These are phyloP conservation scores for Annulohypoxylon bovei DNA, from an alignment of 495 filamentous ascomycete species.

Conservation along the genomic window DNA sequence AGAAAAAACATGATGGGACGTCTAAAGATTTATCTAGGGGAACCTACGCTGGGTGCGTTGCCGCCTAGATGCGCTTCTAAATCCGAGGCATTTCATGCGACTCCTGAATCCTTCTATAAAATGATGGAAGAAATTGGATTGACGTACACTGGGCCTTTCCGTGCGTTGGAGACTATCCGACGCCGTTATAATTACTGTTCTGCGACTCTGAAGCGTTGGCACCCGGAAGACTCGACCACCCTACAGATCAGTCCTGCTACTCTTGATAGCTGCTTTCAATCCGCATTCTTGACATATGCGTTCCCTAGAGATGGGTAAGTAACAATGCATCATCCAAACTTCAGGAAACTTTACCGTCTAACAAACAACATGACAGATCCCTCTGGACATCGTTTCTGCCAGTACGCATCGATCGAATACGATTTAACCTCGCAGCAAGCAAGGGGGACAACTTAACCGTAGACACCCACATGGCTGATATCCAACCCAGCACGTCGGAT, in stretches of 20 bases:
- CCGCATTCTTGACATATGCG: conserved; percentile 54
- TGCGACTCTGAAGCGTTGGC: conserved; percentile 47
- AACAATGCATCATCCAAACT: background rate
- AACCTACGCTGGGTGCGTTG: conserved; percentile 37
- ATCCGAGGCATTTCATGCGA: conserved; percentile 49
- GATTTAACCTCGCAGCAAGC: conserved; percentile 52
- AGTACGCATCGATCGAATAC: conserved; percentile 44
- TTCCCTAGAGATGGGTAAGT: conserved; percentile 55
- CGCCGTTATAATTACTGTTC: conserved; percentile 58
- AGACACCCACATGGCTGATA: conserved; percentile 48
- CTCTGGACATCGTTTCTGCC: conserved; percentile 60
- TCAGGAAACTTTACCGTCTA: background rate
- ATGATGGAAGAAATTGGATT: conserved; percentile 56
- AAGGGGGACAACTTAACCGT: conserved; percentile 43
- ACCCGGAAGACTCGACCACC: conserved; percentile 46
- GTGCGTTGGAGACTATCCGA: conserved; percentile 49
- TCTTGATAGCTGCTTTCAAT: conserved; percentile 60
- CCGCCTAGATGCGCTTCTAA: conserved; percentile 33
- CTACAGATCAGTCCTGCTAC: conserved; percentile 58
- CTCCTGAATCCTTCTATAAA: conserved; percentile 54
- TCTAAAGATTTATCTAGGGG: conserved; percentile 48
- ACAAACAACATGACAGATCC: conserved; percentile 36
- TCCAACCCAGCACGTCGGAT: conserved; percentile 32
- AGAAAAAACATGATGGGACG: conserved; percentile 51
- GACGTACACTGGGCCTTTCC: conserved; percentile 56